Conservation (phyloP, 2,329 filamentous ascomycete genomes). For the Scedosporium aurantiacum region DNA sequence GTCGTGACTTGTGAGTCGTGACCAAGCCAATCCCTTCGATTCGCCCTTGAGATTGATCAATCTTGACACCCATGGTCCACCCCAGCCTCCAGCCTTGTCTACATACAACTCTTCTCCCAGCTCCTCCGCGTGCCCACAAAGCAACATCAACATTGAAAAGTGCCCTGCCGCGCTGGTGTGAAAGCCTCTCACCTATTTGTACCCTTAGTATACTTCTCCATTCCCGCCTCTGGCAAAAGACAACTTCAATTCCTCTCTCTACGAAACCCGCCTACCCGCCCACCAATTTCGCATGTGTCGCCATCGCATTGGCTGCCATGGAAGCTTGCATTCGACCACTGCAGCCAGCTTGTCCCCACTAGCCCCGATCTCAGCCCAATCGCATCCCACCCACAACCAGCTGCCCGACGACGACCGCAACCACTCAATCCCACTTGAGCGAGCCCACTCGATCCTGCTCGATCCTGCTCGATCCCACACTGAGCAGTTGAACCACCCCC, state of each 20-base stretch:
- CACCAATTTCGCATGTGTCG: constrained; percentile 25
- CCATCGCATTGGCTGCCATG: constrained; percentile 31
- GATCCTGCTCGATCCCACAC: constrained; percentile 12
- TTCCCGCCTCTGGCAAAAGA: background rate
- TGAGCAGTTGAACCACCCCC: background rate
- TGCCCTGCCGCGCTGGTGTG: too few species aligned
- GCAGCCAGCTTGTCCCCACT: constrained; percentile 2
- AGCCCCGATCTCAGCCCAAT: constrained; percentile 15
- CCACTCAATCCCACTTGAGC: background rate
- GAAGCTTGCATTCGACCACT: constrained; percentile 12
- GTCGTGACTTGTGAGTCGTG: too few species aligned
- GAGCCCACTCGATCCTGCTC: constrained; percentile 4
- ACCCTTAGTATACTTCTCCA: background rate
- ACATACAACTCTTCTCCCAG: too few species aligned
- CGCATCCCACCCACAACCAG: constrained; percentile 14
- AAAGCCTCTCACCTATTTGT: background rate
- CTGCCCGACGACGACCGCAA: background rate
- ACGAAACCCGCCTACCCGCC: background rate
- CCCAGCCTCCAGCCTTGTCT: too few species aligned
- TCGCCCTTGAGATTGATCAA: too few species aligned
- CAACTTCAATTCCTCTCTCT: background rate
- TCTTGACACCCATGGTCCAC: too few species aligned
- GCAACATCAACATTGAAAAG: too few species aligned
- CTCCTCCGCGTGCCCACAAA: too few species aligned
- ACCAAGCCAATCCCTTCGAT: too few species aligned